phyloP scores from a whole-genome alignment of 2,329 filamentous ascomycete species.

The Eutypella sp. region DNA sequence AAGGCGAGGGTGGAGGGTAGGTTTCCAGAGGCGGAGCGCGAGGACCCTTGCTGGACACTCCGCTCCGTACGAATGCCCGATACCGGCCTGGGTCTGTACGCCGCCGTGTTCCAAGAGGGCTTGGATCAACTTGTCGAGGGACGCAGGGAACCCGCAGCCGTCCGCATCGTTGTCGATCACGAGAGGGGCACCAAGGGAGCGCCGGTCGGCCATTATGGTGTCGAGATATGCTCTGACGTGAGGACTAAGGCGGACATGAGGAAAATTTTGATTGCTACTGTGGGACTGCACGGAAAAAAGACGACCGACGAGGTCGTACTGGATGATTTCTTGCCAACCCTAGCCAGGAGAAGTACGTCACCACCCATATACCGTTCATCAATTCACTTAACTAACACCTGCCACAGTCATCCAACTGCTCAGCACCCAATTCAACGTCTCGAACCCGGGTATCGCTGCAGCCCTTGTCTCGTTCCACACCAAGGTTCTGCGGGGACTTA shows the following conservation, averaged over 20 bases:
- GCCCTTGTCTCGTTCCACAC: conserved; percentile 73
- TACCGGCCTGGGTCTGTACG: conserved; percentile 53
- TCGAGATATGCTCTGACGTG: conserved; percentile 67
- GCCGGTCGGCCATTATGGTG: conserved; percentile 60
- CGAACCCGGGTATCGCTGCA: conserved; percentile 59
- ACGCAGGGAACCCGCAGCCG: conserved; percentile 61
- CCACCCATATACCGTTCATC: background rate
- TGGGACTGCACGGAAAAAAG: conserved; percentile 64
- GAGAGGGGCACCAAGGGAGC: conserved; percentile 61
- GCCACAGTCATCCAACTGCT: conserved; percentile 64
- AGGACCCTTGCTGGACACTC: conserved; percentile 75
- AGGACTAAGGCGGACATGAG: conserved; percentile 44
- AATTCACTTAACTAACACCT: conserved; percentile 27
- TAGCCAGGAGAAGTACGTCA: conserved; percentile 64
- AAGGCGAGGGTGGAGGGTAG: conserved; percentile 83
- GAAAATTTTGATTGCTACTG: conserved; percentile 45
- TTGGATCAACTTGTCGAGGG: conserved; percentile 58
- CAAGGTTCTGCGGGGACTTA: conserved; percentile 68
- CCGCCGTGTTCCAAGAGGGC: conserved; percentile 69
- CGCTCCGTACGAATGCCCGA: conserved; percentile 63
- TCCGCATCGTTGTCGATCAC: conserved; percentile 70
- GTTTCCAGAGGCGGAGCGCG: conserved; percentile 78
- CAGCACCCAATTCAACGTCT: conserved; percentile 63
- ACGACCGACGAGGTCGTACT: conserved; percentile 68
- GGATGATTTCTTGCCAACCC: conserved; percentile 68